Evolutionary conservation across 441 rosid species (phyloP).

Genomic region (Arabidopsis lyrata): DNA sequence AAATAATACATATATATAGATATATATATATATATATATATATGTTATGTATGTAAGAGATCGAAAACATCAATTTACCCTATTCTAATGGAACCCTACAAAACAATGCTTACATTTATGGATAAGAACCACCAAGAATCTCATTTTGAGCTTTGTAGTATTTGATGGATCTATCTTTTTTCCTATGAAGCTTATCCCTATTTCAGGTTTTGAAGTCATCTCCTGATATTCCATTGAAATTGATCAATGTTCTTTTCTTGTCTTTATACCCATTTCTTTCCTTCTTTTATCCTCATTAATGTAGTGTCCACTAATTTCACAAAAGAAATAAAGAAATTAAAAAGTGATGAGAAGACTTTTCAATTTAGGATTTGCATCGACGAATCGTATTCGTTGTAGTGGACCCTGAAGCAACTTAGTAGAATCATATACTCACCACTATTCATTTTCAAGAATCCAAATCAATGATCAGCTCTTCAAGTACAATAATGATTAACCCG

Average conservation of each 20-base stretch:
- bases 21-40: too few relatives aligned
- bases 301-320: not conserved
- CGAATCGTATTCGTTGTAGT: not conserved
- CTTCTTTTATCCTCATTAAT: not conserved
- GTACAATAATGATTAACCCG: not conserved
- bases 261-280: not conserved
- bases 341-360: slow-evolving; percentile 1
- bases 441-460: not conserved
- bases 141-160: not conserved
- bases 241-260: slow-evolving; percentile 1
- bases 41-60: not conserved
- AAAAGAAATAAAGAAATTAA: not conserved
- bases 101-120: not conserved
- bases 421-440: not conserved
- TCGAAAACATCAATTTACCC: not conserved
- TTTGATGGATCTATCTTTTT: not conserved
- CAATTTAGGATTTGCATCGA: not conserved
- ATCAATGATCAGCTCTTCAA: not conserved
- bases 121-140: not conserved
- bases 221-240: slow-evolving; percentile 1
- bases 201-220: not conserved
- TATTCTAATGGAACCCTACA: not conserved
- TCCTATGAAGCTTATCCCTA: not conserved
- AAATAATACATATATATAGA: too few relatives aligned
- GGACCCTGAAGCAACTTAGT: slow-evolving; percentile 3